Percentiles rank a stretch among this genome's conserved stretches.
phyloP scores from a whole-genome alignment of 2,329 filamentous ascomycete species.

The Cladophialophora chaetospira region DNA sequence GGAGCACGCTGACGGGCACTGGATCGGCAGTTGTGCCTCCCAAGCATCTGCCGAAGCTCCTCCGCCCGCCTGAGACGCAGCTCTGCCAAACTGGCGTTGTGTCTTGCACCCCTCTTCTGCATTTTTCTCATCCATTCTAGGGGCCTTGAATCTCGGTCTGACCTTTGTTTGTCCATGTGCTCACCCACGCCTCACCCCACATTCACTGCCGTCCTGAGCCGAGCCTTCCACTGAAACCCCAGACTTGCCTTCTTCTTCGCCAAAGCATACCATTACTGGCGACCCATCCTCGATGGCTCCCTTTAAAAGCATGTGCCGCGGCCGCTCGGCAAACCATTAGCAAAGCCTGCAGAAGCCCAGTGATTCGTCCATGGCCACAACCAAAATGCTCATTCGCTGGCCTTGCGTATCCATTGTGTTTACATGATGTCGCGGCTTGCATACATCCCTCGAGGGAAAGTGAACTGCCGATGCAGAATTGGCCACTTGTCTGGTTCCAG shows the following conservation, averaged over 20 bases:
- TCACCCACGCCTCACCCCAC: conserved; percentile 5
- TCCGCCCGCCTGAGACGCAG: neutral
- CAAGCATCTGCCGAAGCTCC: conserved; percentile 18
- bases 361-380: neutral
- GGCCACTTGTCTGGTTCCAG: conserved; percentile 13
- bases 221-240: conserved; percentile 5
- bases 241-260: conserved; percentile 1
- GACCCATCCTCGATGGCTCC: neutral
- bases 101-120: neutral
- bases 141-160: neutral
- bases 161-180: neutral
- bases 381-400: conserved; percentile 13
- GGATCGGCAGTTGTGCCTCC: conserved; percentile 18
- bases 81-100: neutral
- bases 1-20: neutral
- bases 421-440: conserved; percentile 4
- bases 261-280: conserved; percentile 7
- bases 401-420: neutral
- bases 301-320: neutral
- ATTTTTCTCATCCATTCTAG: neutral
- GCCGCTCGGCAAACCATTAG: neutral
- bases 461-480: conserved; percentile 25
- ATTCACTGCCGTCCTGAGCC: conserved; percentile 9
- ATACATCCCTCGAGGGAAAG: conserved; percentile 8
- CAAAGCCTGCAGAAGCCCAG: neutral